Evolutionary conservation across 495 filamentous ascomycete species (phyloP).

Genomic region (Aspergillus sparsus): DNA sequence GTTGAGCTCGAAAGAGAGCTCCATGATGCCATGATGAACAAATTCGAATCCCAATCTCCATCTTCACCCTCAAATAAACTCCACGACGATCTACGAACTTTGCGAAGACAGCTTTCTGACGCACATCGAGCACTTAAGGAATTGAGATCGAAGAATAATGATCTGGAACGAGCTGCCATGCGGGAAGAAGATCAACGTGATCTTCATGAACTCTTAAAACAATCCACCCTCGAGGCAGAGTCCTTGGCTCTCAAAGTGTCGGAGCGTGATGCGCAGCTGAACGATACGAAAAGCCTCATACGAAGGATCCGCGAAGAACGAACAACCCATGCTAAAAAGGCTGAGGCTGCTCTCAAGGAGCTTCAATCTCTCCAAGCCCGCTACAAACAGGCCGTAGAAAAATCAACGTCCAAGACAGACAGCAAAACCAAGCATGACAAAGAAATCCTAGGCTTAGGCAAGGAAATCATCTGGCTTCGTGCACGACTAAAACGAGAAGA

Average conservation of each 20-base stretch:
- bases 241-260: conserved; percentile 60
- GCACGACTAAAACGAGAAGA: conserved; percentile 77
- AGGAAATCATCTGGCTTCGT: conserved; percentile 87
- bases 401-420: conserved; percentile 41
- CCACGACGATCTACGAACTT: conserved; percentile 61
- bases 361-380: conserved; percentile 54
- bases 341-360: conserved; percentile 50
- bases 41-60: conserved; percentile 46
- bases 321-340: conserved; percentile 48
- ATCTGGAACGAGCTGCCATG: conserved; percentile 48
- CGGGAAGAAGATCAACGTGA: conserved; percentile 63
- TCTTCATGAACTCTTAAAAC: conserved; percentile 65
- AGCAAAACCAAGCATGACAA: conserved; percentile 64
- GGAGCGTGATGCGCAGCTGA: conserved; percentile 52
- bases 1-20: conserved; percentile 58
- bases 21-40: conserved; percentile 54
- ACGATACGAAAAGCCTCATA: conserved; percentile 57
- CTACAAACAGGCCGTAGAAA: conserved; percentile 56
- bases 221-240: conserved; percentile 67
- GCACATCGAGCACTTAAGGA: conserved; percentile 62
- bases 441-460: conserved; percentile 79
- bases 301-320: conserved; percentile 62
- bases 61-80: conserved; percentile 55
- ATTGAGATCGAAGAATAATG: conserved; percentile 52
- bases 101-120: conserved; percentile 63